Percentiles rank a stretch among this genome's conserved stretches.
Evolutionary conservation across 768 basidiomycete species (phyloP).

Genomic region (Boletus speciosus): DNA sequence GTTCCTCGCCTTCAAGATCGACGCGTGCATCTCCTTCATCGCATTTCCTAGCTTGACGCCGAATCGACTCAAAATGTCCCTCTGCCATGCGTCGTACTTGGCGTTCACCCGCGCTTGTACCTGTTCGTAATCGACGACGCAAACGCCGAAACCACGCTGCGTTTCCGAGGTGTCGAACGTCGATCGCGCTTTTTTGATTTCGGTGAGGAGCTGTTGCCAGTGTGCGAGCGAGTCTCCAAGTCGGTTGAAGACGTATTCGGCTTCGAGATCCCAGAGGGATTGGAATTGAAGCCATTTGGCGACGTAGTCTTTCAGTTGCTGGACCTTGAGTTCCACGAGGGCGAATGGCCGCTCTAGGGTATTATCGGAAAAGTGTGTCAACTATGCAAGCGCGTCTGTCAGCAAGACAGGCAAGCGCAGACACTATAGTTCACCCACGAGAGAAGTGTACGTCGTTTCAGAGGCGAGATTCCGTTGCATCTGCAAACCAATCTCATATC

Average conservation of each 20-base stretch:
- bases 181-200: conserved; percentile 94
- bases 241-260: conserved; percentile 93
- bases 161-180: conserved; percentile 98
- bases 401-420: not conserved
- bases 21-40: conserved; percentile 97
- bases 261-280: conserved; percentile 96
- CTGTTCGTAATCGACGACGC: conserved; percentile 95
- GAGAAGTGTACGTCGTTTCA: conserved; percentile 78
- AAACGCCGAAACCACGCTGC: conserved; percentile 86
- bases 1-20: conserved; percentile 89
- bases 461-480: conserved; percentile 65
- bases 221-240: conserved; percentile 89
- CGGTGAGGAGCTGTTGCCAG: conserved; percentile 95
- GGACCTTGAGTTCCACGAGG: conserved; percentile 84
- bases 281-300: conserved; percentile 99
- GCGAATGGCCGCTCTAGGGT: conserved; percentile 79
- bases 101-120: conserved; percentile 97
- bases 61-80: conserved; percentile 89
- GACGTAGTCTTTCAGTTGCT: conserved; percentile 85
- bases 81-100: conserved; percentile 98
- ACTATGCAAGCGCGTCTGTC: conserved; percentile 37
- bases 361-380: conserved; percentile 69
- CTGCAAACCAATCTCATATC: conserved; percentile 95
- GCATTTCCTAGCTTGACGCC: conserved; percentile 89
- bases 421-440: conserved; percentile 47